Base-by-base conservation (phyloP, 768 basidiomycete genomes). In the Podaxis sp. region DNA sequence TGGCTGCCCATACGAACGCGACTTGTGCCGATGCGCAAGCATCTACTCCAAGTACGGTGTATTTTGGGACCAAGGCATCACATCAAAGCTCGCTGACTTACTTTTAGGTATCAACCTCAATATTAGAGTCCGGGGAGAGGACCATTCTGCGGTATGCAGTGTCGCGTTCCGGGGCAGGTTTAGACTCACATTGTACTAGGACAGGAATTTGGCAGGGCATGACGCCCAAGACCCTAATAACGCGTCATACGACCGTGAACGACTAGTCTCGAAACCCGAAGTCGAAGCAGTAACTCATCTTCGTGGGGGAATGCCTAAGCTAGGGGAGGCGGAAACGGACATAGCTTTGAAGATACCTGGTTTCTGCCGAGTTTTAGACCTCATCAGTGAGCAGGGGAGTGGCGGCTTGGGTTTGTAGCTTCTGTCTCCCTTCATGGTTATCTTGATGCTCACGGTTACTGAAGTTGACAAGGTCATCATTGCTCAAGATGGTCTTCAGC, bases 391-490 rank as follows among this genome's bases (percentile, higher is more conserved):
- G 57, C 68, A 66, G 44, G 66, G 68, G 4, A 67, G 80, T 19
- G 61, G 68, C 3, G 68, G 68, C n/a, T 74, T 85, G 4, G 85
- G 85, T 85, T 64, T 59, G 74, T 60, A 1, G 26, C 12, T 11
- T 24, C 19, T 36, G 17, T 22, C 30, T 7, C 53, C 40, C 12
- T 17, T 30, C n/a, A 17, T 36, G 19, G n/a, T 33, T 22, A 44
- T 17, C 9, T 8, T 15, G 8, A 40, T 11, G 1, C 49, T 51
- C 53, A 59, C 26, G 52, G 63, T 38, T 38, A 30, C 54, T 26
- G 1, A 63, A 86, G 86, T 86, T 40, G 85, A 87, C 67, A 88
- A 88, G 67, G 80, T 88, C 33, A 82, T 88, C 70, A 88, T 88
- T 36, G 75, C 76, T 2, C 84, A 86, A 69, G 72, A 78, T 2